A percentile compares a stretch with the other conserved stretches of the same genome.
Conservation (phyloP, 2,329 filamentous ascomycete genomes). For the Xylaria sp. region DNA sequence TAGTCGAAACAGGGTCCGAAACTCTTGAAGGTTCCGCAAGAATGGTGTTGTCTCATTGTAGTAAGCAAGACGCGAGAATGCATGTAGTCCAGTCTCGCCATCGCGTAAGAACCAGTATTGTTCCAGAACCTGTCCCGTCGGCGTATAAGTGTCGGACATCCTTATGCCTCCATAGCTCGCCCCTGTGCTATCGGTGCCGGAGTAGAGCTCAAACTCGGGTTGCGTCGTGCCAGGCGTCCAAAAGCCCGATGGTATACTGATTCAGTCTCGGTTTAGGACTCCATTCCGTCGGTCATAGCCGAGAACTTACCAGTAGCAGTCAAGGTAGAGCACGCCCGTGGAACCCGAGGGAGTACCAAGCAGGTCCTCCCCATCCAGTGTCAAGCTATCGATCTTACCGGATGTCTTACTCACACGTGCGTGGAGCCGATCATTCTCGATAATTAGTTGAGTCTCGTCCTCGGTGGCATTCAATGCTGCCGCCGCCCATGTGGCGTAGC, state of each 20-base stretch:
- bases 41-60: constrained; percentile 52
- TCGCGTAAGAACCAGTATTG: constrained; percentile 62
- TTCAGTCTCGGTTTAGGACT: constrained; percentile 14
- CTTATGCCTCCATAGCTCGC: constrained; percentile 53
- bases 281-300: constrained; percentile 9
- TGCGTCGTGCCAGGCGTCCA: constrained; percentile 51
- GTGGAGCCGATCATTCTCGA: constrained; percentile 37
- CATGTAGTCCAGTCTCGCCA: constrained; percentile 57
- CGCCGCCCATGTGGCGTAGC: constrained; percentile 12
- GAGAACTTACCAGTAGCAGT: constrained; percentile 50
- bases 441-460: constrained; percentile 31
- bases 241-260: constrained; percentile 46
- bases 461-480: constrained; percentile 33
- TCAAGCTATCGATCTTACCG: constrained; percentile 35
- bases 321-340: constrained; percentile 53
- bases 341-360: constrained; percentile 43
- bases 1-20: constrained; percentile 56
- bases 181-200: constrained; percentile 45
- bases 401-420: constrained; percentile 35
- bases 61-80: constrained; percentile 56
- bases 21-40: constrained; percentile 54
- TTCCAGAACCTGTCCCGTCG: constrained; percentile 54
- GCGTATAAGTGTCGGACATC: constrained; percentile 53
- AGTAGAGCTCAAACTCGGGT: constrained; percentile 46
- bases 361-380: constrained; percentile 41